phyloP scores from a whole-genome alignment of 1,139 yeast species.

The Hanseniaspora gamundiae region DNA sequence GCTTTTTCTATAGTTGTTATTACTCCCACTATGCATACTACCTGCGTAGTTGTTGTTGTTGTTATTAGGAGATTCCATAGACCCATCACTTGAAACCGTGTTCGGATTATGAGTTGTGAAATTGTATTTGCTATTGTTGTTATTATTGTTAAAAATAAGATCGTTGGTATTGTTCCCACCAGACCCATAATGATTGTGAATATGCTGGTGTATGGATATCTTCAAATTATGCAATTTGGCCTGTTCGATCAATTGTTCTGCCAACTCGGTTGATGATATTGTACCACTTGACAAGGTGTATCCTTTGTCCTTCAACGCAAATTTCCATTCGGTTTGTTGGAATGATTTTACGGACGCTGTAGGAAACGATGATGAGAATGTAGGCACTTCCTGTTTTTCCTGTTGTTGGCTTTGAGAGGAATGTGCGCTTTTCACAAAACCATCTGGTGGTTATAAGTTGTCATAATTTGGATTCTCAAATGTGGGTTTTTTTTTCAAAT shows the following conservation, averaged over 20 bases:
- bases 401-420: constrained; percentile 1
- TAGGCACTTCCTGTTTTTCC: neutral
- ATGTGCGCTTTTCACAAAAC: constrained; percentile 8
- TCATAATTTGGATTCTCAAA: neutral
- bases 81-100: constrained; percentile 4
- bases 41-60: constrained; percentile 7
- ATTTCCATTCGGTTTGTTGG: constrained; percentile 29
- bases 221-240: constrained; percentile 51
- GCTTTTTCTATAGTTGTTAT: neutral
- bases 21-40: constrained; percentile 1
- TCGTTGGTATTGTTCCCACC: constrained; percentile 7
- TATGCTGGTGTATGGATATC: constrained; percentile 74
- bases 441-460: neutral
- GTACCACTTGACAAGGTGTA: constrained; percentile 32
- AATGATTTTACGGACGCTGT: constrained; percentile 14
- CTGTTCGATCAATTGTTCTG: constrained; percentile 43
- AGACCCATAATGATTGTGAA: constrained; percentile 39
- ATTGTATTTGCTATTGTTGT: neutral
- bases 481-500: neutral
- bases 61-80: constrained; percentile 7
- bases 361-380: neutral
- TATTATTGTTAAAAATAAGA: constrained; percentile 1
- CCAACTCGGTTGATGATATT: constrained; percentile 41
- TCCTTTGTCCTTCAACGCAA: constrained; percentile 28
- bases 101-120: constrained; percentile 1